Base-by-base conservation (phyloP, 176 grass and related monocot genomes). In the Saccharum spontaneum region DNA sequence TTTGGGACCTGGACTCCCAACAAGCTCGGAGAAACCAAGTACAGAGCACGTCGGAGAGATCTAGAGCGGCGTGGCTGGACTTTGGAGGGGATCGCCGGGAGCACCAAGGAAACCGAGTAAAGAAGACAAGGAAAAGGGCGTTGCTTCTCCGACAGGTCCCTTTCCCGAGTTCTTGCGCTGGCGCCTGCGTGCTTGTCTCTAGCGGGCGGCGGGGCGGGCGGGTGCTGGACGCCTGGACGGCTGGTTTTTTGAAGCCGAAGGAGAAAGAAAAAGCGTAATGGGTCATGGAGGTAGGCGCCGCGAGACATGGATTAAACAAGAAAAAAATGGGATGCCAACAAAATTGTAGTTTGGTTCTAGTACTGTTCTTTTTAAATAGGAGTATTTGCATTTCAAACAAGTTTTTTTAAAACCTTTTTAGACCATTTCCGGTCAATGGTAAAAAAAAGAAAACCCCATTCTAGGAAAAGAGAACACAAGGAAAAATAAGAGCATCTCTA, bases 21-120 rank as follows among this genome's bases (percentile, higher is more conserved):
- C 44, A 60, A 62, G n/a, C 57, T 82, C 57, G 70, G 67, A 28
- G 46, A 50, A 83, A 86, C 79, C 67, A 82, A 87, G 59, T 30
- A 5, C 3, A 12, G 48, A 20, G 77, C 10, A 31, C 63, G 48
- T 61, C 73, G 79, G 84, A 69, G 73, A 81, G 83, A 90, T 81
- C 84, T 86, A 78, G 63, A 86, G 41, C 64, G 54, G 26, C 34
- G 40, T 36, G 46, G 40, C 8, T 63, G 41, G 37, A 38, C 37
- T 38, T 38, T 7, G 37, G 83, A 76, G 66, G 79, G 12, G 74
- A 48, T 82, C 84, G 45, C 59, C 57, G 73, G 57, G 65, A 78
- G 66, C 55, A 38, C 33, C 67, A 22, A 73, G 57, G 74, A 67
- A 83, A 73, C 7, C 67, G 71, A 77, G 62, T n/a, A 60, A 44